Base-by-base conservation (phyloP, 2,329 filamentous ascomycete genomes). In the Esteya vermicola region DNA sequence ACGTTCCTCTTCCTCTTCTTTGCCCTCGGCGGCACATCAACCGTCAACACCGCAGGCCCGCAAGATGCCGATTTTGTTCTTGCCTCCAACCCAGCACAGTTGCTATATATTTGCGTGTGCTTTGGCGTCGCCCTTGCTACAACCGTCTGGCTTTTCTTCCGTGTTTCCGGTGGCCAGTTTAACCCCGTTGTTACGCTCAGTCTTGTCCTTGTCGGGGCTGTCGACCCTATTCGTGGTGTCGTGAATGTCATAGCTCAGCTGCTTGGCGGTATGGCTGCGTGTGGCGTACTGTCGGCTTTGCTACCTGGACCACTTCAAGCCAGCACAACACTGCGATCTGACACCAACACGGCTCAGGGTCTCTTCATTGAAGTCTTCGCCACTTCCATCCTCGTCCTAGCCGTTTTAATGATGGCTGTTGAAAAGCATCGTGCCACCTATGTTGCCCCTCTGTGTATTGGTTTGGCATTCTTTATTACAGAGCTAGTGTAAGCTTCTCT, bases 361-460 rank as follows among this genome's bases (percentile, higher is more conserved):
- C 59, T 81, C 31, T 79, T 81, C 51, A 68, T 81, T 36, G 78
- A 81, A 55, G 69, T 77, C 60, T 76, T 81, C 49, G 61, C 80
- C 28, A 81, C 77, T 0, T 61, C 72, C 0, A 66, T 78, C 51
- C 62, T 82, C 9, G 68, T 80, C 8, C 62, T 81, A 39, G 70
- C 75, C 3, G 72, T 81, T 23, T 72, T 77, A 54, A 79, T 84
- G 70, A 64, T 84, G 33, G 79, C 78, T 0, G 72, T 75, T 4
- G 78, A 84, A 54, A 85, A 85, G 59, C 79, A 85, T 55, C 75
- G 77, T 33, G 73, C 74, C 3, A 85, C 81, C 0, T 83, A 69
- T 52, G 59, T 85, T 2, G 81, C 81, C 0, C 81, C 81, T 0
- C 60, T 85, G 4, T 79, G 77, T 12, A 83, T 86, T 48, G 82